Percentiles rank a stretch among this genome's conserved stretches.
phyloP scores from a whole-genome alignment of 1,284 basidiomycete species.

The Pseudozyma sp. region DNA sequence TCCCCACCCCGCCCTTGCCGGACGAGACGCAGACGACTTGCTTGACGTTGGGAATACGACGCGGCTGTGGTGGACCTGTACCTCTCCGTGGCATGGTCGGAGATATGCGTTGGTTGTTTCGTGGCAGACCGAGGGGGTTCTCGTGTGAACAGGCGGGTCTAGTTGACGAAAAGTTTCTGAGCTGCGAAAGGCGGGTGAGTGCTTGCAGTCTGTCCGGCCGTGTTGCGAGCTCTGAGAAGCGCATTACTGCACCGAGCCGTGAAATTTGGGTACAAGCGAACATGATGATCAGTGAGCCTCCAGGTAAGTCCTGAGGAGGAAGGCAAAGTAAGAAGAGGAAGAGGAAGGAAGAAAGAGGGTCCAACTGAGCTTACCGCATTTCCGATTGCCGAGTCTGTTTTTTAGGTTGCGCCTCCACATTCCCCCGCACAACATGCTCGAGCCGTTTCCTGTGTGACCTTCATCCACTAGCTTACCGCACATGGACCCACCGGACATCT shows the following conservation, averaged over 20 bases:
- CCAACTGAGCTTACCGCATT: neutral
- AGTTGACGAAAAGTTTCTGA: conserved; percentile 2
- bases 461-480: too few relatives aligned
- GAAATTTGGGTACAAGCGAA: neutral
- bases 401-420: conserved; percentile 38
- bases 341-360: conserved; percentile 1
- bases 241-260: too few relatives aligned
- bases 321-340: neutral
- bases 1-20: conserved; percentile 97
- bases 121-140: conserved; percentile 64
- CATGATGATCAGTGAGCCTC: neutral
- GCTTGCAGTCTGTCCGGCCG: too few relatives aligned
- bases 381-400: conserved; percentile 22
- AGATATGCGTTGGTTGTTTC: conserved; percentile 57
- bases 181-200: conserved; percentile 1
- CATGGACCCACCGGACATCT: too few relatives aligned
- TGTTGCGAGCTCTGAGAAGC: neutral
- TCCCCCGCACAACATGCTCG: neutral
- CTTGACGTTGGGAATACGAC: conserved; percentile 72
- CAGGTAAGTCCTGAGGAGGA: neutral
- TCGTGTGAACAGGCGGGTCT: conserved; percentile 40
- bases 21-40: conserved; percentile 86
- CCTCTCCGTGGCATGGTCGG: conserved; percentile 61
- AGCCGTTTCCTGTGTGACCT: neutral
- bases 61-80: conserved; percentile 70